Percentiles rank a stretch among this genome's conserved stretches.
phyloP scores from a whole-genome alignment of 345 rosid species.

The Corchorus capsularis region DNA sequence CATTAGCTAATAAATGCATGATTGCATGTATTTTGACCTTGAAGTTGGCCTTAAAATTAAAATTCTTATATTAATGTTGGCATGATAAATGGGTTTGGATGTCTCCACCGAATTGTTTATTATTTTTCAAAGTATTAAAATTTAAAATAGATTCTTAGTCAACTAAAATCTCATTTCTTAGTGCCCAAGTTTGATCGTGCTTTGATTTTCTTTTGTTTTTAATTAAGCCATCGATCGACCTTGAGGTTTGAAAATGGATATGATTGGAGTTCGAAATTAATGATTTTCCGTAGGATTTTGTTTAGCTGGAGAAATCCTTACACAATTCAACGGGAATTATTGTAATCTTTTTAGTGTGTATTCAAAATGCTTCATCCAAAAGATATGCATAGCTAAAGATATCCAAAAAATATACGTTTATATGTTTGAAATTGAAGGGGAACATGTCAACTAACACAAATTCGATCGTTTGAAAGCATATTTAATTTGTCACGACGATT shows the following conservation, averaged over 20 bases:
- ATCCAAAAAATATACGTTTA: background rate
- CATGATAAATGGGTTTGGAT: background rate
- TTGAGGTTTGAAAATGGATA: background rate
- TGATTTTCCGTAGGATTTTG: no score
- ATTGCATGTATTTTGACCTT: background rate
- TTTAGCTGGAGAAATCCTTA: background rate
- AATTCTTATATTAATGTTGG: no score
- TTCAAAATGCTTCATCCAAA: background rate
- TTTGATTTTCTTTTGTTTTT: background rate
- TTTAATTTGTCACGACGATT: no score
- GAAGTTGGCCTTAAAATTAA: no score
- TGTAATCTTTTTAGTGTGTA: background rate
- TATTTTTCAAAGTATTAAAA: background rate
- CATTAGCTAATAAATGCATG: background rate
- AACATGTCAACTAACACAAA: no score
- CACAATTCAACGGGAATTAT: background rate
- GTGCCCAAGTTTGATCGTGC: background rate
- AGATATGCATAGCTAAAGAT: background rate
- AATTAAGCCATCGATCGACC: no score
- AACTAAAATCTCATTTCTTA: background rate
- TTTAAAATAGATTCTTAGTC: constrained; percentile 3
- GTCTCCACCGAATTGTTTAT: background rate
- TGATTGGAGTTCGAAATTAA: no score
- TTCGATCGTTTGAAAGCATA: no score
- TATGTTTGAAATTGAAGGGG: no score